Evolutionary conservation across 768 basidiomycete genomes (phyloP).

Genomic region (Lentinus brumalis): DNA sequence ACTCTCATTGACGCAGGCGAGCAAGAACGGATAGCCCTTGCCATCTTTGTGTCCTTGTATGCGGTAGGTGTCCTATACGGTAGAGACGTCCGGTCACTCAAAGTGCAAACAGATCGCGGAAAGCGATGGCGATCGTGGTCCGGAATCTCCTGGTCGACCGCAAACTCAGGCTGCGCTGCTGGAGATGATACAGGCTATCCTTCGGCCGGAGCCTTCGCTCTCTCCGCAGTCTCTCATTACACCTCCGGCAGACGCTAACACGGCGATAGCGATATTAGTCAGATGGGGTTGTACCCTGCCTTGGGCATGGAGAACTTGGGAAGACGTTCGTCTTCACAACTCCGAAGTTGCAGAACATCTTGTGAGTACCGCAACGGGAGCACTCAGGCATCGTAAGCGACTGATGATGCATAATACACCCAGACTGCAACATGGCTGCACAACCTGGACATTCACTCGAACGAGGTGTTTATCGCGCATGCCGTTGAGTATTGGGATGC

Average conservation of each 20-base stretch:
- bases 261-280: constrained; percentile 53
- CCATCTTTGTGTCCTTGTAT: constrained; percentile 40
- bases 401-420: not conserved
- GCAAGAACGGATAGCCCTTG: constrained; percentile 34
- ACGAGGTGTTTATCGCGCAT: constrained; percentile 2
- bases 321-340: constrained; percentile 50
- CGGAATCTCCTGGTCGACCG: constrained; percentile 41
- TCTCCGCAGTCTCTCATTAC: constrained; percentile 7
- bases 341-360: constrained; percentile 48
- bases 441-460: constrained; percentile 33
- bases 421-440: constrained; percentile 60
- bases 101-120: constrained; percentile 8
- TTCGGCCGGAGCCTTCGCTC: constrained; percentile 32
- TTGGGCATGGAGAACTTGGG: constrained; percentile 71
- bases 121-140: not conserved
- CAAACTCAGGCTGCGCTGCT: constrained; percentile 47
- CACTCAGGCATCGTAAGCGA: too few relatives aligned
- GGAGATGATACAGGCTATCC: constrained; percentile 43
- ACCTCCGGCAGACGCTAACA: constrained; percentile 36
- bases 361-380: not conserved
- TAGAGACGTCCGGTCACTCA: not conserved
- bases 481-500: constrained; percentile 18
- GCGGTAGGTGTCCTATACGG: constrained; percentile 28
- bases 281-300: constrained; percentile 56
- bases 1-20: not conserved